Evolutionary conservation across 176 grass and related monocot genomes (phyloP).

Genomic region (Eragrostis curvula): DNA sequence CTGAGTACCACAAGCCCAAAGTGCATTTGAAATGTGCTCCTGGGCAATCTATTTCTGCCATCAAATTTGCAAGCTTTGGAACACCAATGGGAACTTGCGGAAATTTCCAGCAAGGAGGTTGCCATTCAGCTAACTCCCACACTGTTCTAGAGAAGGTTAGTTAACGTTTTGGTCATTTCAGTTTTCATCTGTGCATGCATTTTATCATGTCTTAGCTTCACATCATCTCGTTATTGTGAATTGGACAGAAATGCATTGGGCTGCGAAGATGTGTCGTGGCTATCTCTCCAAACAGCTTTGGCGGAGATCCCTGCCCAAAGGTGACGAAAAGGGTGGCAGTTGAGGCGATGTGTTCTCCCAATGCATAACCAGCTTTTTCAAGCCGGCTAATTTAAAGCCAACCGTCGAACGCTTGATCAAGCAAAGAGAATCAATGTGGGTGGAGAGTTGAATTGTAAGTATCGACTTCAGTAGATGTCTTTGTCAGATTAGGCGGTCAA

Average conservation of each 20-base stretch:
- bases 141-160: conserved; percentile 78
- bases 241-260: conserved; percentile 88
- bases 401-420: conserved; percentile 3
- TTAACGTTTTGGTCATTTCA: background rate
- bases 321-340: conserved; percentile 87
- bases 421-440: background rate
- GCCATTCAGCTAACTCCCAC: conserved; percentile 79
- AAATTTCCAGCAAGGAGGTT: conserved; percentile 83
- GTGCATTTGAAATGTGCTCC: conserved; percentile 79
- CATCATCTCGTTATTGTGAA: background rate
- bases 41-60: conserved; percentile 88
- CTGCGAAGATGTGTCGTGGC: conserved; percentile 63
- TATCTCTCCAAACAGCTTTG: conserved; percentile 74
- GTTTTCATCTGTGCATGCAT: background rate
- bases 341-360: conserved; percentile 66
- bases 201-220: conserved; percentile 11
- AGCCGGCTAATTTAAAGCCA: conserved; percentile 29
- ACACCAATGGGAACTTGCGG: conserved; percentile 89
- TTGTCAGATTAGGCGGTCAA: conserved; percentile 44
- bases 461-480: conserved; percentile 36
- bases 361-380: conserved; percentile 34
- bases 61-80: conserved; percentile 97
- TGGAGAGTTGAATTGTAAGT: conserved; percentile 75
- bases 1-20: conserved; percentile 58
- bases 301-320: conserved; percentile 72